Evolutionary conservation across 2,329 filamentous ascomycete species (phyloP), one percentile per base, ranked within the genome.

Genomic region (Alternaria sp.): DNA sequence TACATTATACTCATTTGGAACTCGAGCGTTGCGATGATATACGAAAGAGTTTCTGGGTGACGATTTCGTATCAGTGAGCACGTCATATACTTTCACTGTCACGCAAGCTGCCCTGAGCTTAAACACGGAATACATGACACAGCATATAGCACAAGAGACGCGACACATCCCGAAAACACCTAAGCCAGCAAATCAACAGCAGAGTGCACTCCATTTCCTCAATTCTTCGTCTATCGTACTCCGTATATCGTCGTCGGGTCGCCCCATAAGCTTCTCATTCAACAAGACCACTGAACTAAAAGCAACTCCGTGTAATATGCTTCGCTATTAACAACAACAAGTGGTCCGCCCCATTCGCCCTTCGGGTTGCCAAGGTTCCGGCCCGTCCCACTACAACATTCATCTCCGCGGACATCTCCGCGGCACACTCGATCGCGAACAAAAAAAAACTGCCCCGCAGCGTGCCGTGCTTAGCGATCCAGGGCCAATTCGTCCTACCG

Each of bases 281-380:
- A 12, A 40, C 49, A 3, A 1, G 36, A 52, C 6, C 21, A 21
- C 25, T 3, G 13, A n/a, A 36, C 19, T 8, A 25, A 40, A 13
- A 12, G 30, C 30, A 52, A 52, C 49, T 52, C 49, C 49, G 19
- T 52, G 30, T 36, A 52, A 52, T 52, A 52, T 52, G 49, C 49
- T 40, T 52, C 49, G 49, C 49, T 52, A 40, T 13, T 40, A 52
- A 36, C 13, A 52, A 52, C 49, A 52, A 52, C 28, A 40, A 21
- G 25, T 12, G 10, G 17, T 12, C 30, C 28, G 10, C 49, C 49
- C 13, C 19, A 52, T 36, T 44, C 8, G 21, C 25, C 25, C 15
- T 1, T 44, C 12, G 17, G 1, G 15, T 3, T 9, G 19, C 49
- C 49, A 36, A 23, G 28, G 3, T n/a, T n/a, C 19, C 43, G 15